A percentile compares a stretch with the other conserved stretches of the same genome.
phyloP scores from a whole-genome alignment of 2,329 filamentous ascomycete genomes.

The Epichloe bromicola region DNA sequence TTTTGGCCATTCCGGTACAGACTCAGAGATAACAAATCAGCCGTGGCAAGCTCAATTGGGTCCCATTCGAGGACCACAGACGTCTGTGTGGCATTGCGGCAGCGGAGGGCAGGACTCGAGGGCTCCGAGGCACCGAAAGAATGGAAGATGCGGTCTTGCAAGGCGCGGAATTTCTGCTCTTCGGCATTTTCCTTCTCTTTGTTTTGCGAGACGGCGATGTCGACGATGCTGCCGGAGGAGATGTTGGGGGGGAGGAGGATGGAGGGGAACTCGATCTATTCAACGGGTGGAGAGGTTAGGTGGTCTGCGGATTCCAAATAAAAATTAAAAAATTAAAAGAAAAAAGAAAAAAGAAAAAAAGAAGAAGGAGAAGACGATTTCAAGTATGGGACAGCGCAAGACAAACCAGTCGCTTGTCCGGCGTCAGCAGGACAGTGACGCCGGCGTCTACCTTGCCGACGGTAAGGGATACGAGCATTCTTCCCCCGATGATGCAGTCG shows the following conservation, averaged over 20 bases:
- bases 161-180: slow-evolving; percentile 61
- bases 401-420: slow-evolving; percentile 82
- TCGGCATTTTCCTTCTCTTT: slow-evolving; percentile 61
- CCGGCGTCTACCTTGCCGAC: slow-evolving; percentile 99
- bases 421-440: slow-evolving; percentile 89
- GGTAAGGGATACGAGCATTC: slow-evolving; percentile 91
- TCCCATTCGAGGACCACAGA: slow-evolving; percentile 98
- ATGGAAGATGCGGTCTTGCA: slow-evolving; percentile 81
- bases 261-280: slow-evolving; percentile 93
- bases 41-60: slow-evolving; percentile 81
- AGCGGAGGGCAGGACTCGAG: slow-evolving; percentile 64
- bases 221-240: slow-evolving; percentile 89
- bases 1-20: slow-evolving; percentile 95
- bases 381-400: slow-evolving; percentile 6
- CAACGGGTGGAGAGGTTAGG: not conserved
- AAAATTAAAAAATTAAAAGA: too few relatives aligned
- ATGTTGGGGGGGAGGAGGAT: slow-evolving; percentile 97
- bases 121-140: slow-evolving; percentile 78
- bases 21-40: slow-evolving; percentile 76
- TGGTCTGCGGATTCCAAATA: not conserved
- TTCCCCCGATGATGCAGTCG: not conserved
- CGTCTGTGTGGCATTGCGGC: slow-evolving; percentile 97
- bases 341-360: too few relatives aligned
- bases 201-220: slow-evolving; percentile 91
- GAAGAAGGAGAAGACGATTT: not conserved